Evolutionary conservation across 257 asterid species (phyloP), one percentile per base, ranked within the genome.

Genomic region (Solanum chaucha): DNA sequence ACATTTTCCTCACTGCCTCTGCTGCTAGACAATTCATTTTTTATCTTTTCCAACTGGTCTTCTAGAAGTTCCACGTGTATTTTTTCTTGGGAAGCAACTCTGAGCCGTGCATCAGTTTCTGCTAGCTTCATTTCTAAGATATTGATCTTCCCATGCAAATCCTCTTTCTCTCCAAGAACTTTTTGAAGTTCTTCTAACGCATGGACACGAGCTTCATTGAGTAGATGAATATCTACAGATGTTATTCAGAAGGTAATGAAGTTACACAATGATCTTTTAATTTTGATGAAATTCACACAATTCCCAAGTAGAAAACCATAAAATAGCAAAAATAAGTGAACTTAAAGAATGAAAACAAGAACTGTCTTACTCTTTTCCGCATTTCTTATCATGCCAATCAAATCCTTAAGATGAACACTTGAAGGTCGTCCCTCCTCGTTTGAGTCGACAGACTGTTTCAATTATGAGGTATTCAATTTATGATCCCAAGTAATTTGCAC

Each of bases 41-140:
- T 92, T 88, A 96, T 88, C 84, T 92, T 94, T 92, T 94, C 97
- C 90, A 95, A 87, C 88, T 94, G 98, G 86, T 87, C 97, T 92
- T 95, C 95, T 30, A 95, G 94, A 86, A 91, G 90, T 75, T 94
- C 94, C 87, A 92, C 93, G 1, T 88, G 97, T 80, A 94, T 90
- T 91, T 94, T 97, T 87, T 94, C 96, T 92, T 95, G 95, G 88
- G 97, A 94, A 75, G 98, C 96, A 89, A 93, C 93, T 91, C 91
- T 95, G 89, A 97, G 94, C 32, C 92, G 93, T 34, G 94, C 96
- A 92, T 94, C 99, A 84, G 98, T 97, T 92, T 97, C 98, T 35
- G 96, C 97, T 85, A 95, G 91, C 91, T 94, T 97, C 92, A 90
- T 89, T 93, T 95, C 96, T 94, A 95, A 92, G 86, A 10, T 44